phyloP scores from a whole-genome alignment of 768 basidiomycete species.

The Trametes punicea region DNA sequence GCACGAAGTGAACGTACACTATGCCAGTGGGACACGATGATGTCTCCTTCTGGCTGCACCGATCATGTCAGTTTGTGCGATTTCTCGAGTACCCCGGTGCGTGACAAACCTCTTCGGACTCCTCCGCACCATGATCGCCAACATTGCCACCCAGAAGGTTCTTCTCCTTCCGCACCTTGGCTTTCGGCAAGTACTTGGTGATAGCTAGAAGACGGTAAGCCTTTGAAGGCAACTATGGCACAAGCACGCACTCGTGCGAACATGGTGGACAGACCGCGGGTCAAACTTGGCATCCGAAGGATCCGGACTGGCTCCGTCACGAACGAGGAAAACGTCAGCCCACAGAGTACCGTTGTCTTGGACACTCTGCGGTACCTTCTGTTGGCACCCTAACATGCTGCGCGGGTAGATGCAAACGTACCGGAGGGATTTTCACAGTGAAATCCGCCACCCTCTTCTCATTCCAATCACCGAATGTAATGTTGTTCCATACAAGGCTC shows the following conservation, averaged over 20 bases:
- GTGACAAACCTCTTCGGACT: conserved; percentile 48
- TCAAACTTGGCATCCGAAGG: conserved; percentile 54
- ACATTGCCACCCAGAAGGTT: conserved; percentile 54
- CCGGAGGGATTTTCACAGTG: conserved; percentile 66
- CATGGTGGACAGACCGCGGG: conserved; percentile 58
- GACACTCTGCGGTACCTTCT: conserved; percentile 48
- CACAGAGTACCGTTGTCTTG: conserved; percentile 77
- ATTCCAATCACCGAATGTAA: conserved; percentile 75
- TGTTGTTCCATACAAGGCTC: conserved; percentile 71
- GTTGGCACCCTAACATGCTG: neutral
- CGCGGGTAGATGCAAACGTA: conserved; percentile 31
- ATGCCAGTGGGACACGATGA: conserved; percentile 84
- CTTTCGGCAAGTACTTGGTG: conserved; percentile 76
- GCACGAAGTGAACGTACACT: conserved; percentile 36
- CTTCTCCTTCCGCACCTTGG: conserved; percentile 77
- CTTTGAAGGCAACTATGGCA: neutral
- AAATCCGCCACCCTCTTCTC: conserved; percentile 55
- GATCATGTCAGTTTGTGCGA: neutral
- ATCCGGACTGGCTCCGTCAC: conserved; percentile 62
- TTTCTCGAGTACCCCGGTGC: too few relatives aligned
- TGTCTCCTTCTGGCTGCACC: conserved; percentile 40
- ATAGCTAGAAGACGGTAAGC: conserved; percentile 49
- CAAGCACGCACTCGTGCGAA: conserved; percentile 62
- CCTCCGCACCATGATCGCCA: conserved; percentile 37
- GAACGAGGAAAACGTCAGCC: conserved; percentile 77